Percentiles rank a stretch among this genome's conserved stretches.
Evolutionary conservation across 176 grass and related monocot species (phyloP).

Genomic region (Oryza punctata): DNA sequence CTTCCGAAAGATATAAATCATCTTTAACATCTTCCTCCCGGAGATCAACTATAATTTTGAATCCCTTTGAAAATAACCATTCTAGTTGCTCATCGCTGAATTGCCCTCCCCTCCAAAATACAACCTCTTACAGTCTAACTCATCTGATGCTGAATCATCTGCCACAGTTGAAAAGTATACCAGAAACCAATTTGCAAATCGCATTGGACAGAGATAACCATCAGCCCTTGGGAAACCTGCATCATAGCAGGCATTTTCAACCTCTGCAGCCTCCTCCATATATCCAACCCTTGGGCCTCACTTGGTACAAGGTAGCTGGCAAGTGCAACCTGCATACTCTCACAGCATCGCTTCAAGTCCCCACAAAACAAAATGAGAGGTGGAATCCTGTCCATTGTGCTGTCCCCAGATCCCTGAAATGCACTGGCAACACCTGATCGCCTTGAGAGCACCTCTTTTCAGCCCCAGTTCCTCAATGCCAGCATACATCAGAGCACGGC

Average conservation of each 20-base stretch:
- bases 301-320: conserved; percentile 52
- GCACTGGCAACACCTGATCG: conserved; percentile 47
- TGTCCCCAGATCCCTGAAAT: conserved; percentile 50
- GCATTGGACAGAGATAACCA: conserved; percentile 74
- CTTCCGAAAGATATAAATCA: conserved; percentile 60
- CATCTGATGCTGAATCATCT: conserved; percentile 57
- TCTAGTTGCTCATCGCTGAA: conserved; percentile 80
- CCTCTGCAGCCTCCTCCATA: conserved; percentile 86
- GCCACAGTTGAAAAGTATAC: conserved; percentile 56
- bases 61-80: conserved; percentile 76
- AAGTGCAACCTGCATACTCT: conserved; percentile 92
- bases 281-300: conserved; percentile 47
- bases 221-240: conserved; percentile 80
- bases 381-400: conserved; percentile 64
- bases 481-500: no score
- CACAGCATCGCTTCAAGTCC: conserved; percentile 93
- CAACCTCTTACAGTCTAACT: conserved; percentile 51
- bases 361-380: conserved; percentile 81
- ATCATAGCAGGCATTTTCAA: conserved; percentile 88
- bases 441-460: conserved; percentile 79
- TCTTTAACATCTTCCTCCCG: conserved; percentile 71
- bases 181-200: conserved; percentile 91
- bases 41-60: conserved; percentile 92
- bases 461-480: neutral
- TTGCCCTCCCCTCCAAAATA: conserved; percentile 97